Base-by-base conservation (phyloP, 257 asterid genomes). In the Knoxia roxburghii region DNA sequence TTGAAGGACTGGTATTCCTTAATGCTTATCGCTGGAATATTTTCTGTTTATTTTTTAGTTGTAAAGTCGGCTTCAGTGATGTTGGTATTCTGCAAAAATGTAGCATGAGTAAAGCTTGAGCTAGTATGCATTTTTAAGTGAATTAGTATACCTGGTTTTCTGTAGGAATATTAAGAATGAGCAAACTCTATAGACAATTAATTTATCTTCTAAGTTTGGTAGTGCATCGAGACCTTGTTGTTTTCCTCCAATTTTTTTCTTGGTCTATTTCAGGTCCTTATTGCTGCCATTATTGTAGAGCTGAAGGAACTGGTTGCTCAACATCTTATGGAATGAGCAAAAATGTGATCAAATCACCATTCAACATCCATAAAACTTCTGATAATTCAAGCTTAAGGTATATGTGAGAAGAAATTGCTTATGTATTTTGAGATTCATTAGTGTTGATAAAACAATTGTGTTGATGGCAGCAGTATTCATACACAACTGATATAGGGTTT, bases 231-330 rank as follows among this genome's bases (percentile, higher is more conserved):
- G 7, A 24, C 54, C 24, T 35, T 30, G 11, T 35, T 50, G 30
- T 49, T 48, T n/a, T 39, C 15, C 23, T 7, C 54, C 20, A 17
- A 23, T 29, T 21, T 54, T 70, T 61, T 67, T 64, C 48, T 65
- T 64, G 73, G 79, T 29, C 68, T 52, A 39, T 67, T 67, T 62
- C 83, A 73, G 86, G 81, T 58, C 70, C 83, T 64, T 77, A 74
- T 40, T 65, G 70, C 68, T 84, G 90, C 81, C 70, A 72, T 39
- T 52, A 69, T 46, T 84, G 86, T 82, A 77, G 76, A 69, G 80
- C 75, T 65, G 82, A 81, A 73, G 81, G 85, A 74, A 76, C 80
- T 81, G 68, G 80, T 71, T 88, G 87, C 78, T 82, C 94, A 60
- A 80, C 84, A 23, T 81, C 89, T 1, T 55, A 73, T 66, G 80